Evolutionary conservation across 225 moss, liverwort and hornwort species (phyloP).

Genomic region (Anthoceros angustus): DNA sequence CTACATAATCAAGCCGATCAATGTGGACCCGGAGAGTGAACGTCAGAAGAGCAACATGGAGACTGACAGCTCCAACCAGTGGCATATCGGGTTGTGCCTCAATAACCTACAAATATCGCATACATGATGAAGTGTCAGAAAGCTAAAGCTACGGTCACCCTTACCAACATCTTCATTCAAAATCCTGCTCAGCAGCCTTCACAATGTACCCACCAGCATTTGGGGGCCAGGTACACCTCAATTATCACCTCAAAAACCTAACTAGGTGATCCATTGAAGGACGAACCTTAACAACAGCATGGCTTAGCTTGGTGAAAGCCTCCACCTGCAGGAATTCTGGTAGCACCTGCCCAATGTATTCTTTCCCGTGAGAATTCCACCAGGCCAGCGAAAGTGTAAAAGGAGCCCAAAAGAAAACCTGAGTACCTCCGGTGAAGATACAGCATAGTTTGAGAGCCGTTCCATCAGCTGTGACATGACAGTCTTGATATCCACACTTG

Average conservation of each 20-base stretch:
- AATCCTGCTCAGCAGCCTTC: too few species aligned
- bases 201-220: too few species aligned
- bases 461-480: conserved; percentile 99
- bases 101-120: conserved; percentile 36
- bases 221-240: too few species aligned
- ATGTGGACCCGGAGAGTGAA: conserved; percentile 77
- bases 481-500: conserved; percentile 80
- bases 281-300: conserved; percentile 62
- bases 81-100: conserved; percentile 13
- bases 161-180: too few species aligned
- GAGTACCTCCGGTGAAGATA: conserved; percentile 70
- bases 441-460: conserved; percentile 84
- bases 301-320: conserved; percentile 72
- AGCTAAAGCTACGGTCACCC: neutral
- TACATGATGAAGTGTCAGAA: neutral
- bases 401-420: neutral
- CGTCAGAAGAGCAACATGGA: conserved; percentile 63
- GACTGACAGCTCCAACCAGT: conserved; percentile 17
- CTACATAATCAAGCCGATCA: conserved; percentile 79
- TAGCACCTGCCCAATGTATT: conserved; percentile 39
- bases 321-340: conserved; percentile 77
- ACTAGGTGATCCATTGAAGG: neutral
- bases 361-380: neutral
- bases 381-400: neutral
- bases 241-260: neutral